These are phyloP conservation scores for Erodium moschatum DNA, from an alignment of 441 rosid genomes.

Conservation along the genomic window DNA sequence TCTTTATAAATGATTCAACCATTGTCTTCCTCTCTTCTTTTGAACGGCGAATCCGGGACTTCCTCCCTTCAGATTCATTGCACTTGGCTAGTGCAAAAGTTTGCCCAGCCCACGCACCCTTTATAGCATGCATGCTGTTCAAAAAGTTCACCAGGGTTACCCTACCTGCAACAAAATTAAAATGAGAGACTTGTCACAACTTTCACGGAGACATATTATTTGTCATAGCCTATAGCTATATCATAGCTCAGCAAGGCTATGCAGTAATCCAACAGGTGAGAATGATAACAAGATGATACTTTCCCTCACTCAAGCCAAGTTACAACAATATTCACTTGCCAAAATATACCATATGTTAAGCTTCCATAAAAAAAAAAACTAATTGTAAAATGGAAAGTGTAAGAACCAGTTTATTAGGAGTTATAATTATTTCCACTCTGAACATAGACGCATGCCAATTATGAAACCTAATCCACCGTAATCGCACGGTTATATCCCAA, in stretches of 20 bases:
- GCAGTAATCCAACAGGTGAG: background rate
- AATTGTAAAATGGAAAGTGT: background rate
- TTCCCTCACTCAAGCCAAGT: background rate
- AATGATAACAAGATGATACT: background rate
- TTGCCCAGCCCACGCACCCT: conserved; percentile 60
- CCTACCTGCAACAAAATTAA: conserved; percentile 24
- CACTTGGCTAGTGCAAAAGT: conserved; percentile 70
- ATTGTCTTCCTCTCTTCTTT: conserved; percentile 82
- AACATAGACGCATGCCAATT: no score
- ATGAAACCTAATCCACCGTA: no score
- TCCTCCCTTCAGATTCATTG: conserved; percentile 62
- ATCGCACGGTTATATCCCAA: no score
- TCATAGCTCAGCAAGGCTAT: background rate
- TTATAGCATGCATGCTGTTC: conserved; percentile 54
- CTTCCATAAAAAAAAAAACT: background rate
- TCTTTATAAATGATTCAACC: conserved; percentile 68
- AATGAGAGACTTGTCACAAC: conserved; percentile 14
- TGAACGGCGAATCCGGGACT: conserved; percentile 69
- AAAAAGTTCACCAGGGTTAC: conserved; percentile 3
- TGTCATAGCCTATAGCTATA: background rate
- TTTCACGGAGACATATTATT: background rate
- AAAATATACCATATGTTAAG: background rate
- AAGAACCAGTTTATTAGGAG: no score
- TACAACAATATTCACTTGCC: background rate
- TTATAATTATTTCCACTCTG: no score